Base-by-base conservation (phyloP, 257 asterid species). In the Primulina huaijiensis region DNA sequence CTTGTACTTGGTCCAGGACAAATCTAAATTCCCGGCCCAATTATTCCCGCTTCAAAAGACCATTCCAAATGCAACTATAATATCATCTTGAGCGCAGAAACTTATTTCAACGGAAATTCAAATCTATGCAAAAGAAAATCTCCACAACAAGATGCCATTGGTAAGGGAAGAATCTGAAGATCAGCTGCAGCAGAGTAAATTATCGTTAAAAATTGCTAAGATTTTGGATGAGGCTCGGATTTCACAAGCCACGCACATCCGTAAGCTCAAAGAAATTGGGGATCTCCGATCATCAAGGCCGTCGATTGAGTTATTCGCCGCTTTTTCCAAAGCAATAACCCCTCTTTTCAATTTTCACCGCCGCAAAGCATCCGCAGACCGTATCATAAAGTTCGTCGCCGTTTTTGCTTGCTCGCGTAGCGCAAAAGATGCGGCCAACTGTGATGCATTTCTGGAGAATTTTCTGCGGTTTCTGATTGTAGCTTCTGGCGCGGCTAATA, bases 191-290 rank as follows among this genome's bases (percentile, higher is more conserved):
- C 80, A 11, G 27, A 67, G 67, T 46, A 70, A 73, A 55, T 68
- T 83, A 27, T 38, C 67, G 29, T 74, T 67, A 25, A 86, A 82
- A 79, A 82, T 89, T 11, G 80, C 88, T 20, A 63, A 71, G 74
- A 76, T 89, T 65, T 79, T 90, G 33, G 90, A 89, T 21, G 97
- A 89, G 37, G 82, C 68, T 27, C 86, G 90, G 25, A 74, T 83
- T 12, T 90, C 97, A 5, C 82, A 81, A 64, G 96, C 97, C 25
- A 67, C 83, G 0, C 96, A 89, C 74, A 70, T 77, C 29, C 94
- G 96, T 38, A 87, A 89, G 81, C 83, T 86, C 76, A 93, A 89
- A 81, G 97, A 93, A 20, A 87, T 93, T 68, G 75, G 78, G 2
- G 65, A 77, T 56, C 79, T 90, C 38, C 89, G 88, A 43, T 75